These are phyloP conservation scores for Capronia americana DNA, from an alignment of 2,329 filamentous ascomycete genomes.

Conservation along the genomic window DNA sequence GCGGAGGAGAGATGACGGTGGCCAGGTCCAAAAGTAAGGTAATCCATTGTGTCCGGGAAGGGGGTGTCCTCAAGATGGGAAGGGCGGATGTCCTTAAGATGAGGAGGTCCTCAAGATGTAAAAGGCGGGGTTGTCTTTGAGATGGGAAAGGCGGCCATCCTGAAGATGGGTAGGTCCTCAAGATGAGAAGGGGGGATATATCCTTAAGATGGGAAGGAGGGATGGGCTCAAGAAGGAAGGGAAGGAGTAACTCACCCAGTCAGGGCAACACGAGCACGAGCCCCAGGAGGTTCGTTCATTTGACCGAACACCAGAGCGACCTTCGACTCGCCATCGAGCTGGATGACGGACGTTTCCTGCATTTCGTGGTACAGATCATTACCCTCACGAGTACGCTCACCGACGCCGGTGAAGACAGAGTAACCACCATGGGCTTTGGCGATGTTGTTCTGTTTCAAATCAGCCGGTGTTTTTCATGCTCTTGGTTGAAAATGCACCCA, in stretches of 20 bases:
- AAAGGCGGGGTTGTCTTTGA: too few species aligned
- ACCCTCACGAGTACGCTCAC: constrained; percentile 99
- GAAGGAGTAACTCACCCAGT: constrained; percentile 67
- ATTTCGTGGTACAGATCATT: constrained; percentile 99
- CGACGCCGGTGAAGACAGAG: constrained; percentile 99
- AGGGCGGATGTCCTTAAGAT: too few species aligned
- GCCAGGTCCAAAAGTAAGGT: too few species aligned
- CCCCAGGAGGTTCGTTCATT: constrained; percentile 99
- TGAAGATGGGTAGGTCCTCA: too few species aligned
- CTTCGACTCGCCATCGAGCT: constrained; percentile 99
- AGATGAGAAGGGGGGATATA: too few species aligned
- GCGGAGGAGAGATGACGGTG: too few species aligned
- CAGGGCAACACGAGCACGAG: constrained; percentile 98
- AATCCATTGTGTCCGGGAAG: too few species aligned
- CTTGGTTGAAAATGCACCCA: constrained; percentile 44
- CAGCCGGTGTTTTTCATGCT: constrained; percentile 23
- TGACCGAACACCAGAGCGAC: constrained; percentile 99
- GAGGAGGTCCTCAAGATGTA: too few species aligned
- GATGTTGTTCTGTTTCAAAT: constrained; percentile 83
- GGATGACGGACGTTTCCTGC: constrained; percentile 99
- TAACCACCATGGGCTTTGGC: constrained; percentile 99
- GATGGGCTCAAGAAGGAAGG: constrained; percentile 6
- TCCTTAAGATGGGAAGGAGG: background rate
- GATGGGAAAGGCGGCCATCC: too few species aligned
- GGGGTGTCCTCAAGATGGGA: too few species aligned